Conservation (phyloP, 2,329 filamentous ascomycete species). For the Hirsutella rhossiliensis region DNA sequence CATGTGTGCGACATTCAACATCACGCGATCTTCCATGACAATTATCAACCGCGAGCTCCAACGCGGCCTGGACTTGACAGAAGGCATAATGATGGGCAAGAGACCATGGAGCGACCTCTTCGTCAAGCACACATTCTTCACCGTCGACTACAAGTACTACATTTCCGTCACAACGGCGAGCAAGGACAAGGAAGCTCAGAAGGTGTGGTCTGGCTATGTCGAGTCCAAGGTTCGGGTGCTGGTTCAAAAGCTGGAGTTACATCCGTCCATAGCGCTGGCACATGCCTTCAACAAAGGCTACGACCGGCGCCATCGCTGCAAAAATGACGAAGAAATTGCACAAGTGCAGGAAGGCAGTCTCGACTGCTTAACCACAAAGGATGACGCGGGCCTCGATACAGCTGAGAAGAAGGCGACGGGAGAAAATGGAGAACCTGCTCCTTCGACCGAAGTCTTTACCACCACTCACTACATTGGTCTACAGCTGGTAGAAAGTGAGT, state of each 20-base stretch:
- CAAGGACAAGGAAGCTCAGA: slow-evolving; percentile 71
- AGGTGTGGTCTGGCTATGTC: slow-evolving; percentile 81
- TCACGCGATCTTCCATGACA: slow-evolving; percentile 72
- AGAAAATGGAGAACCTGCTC: slow-evolving; percentile 29
- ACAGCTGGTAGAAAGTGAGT: slow-evolving; percentile 62
- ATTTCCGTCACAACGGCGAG: slow-evolving; percentile 77
- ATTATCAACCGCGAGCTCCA: slow-evolving; percentile 77
- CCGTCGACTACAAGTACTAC: slow-evolving; percentile 87
- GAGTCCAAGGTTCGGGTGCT: slow-evolving; percentile 87
- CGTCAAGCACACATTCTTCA: slow-evolving; percentile 86
- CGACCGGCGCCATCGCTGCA: slow-evolving; percentile 66
- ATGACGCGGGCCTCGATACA: slow-evolving; percentile 19
- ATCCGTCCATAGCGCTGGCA: slow-evolving; percentile 67
- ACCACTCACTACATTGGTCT: slow-evolving; percentile 92
- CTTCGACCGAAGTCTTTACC: slow-evolving; percentile 53
- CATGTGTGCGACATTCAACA: slow-evolving; percentile 95
- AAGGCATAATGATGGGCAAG: slow-evolving; percentile 67
- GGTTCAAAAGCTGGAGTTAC: slow-evolving; percentile 70
- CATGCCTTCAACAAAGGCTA: slow-evolving; percentile 92
- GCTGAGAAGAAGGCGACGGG: slow-evolving; percentile 16
- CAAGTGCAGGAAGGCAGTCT: slow-evolving; percentile 43
- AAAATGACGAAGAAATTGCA: slow-evolving; percentile 34
- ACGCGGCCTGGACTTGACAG: slow-evolving; percentile 64
- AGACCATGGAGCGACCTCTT: slow-evolving; percentile 82
- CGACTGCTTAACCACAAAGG: slow-evolving; percentile 27